phyloP scores from a whole-genome alignment of 2,329 filamentous ascomycete genomes.

The Aspergillus unguis region DNA sequence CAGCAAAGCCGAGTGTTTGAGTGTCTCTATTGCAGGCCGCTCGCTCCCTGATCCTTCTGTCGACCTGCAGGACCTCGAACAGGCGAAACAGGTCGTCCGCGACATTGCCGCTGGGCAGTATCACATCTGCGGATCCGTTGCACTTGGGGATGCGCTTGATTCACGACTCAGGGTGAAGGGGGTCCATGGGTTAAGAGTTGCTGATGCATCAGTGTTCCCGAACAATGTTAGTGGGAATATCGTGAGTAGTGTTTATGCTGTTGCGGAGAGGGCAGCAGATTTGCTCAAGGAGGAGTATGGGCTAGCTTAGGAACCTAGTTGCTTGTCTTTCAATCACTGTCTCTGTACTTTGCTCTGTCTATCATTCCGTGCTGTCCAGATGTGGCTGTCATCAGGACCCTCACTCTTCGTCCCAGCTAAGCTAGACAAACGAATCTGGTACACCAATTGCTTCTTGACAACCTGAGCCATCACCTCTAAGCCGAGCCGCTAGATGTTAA shows the following conservation, averaged over 20 bases:
- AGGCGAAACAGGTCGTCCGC: slow-evolving; percentile 15
- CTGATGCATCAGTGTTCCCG: slow-evolving; percentile 29
- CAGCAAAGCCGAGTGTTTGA: not conserved
- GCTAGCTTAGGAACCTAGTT: too few relatives aligned
- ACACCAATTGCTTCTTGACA: too few relatives aligned
- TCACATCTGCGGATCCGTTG: slow-evolving; percentile 25
- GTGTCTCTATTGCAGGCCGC: not conserved
- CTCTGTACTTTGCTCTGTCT: too few relatives aligned
- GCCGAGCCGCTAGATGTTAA: too few relatives aligned
- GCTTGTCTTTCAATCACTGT: too few relatives aligned
- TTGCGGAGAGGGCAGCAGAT: slow-evolving; percentile 34
- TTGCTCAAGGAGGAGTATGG: slow-evolving; percentile 28
- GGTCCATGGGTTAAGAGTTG: slow-evolving; percentile 24
- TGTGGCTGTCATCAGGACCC: too few relatives aligned
- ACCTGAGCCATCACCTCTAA: too few relatives aligned
- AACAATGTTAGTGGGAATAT: slow-evolving; percentile 30
- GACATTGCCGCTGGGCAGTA: slow-evolving; percentile 4
- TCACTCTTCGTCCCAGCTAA: too few relatives aligned
- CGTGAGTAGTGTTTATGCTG: slow-evolving; percentile 29
- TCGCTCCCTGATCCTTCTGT: slow-evolving; percentile 9
- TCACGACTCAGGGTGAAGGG: slow-evolving; percentile 27
- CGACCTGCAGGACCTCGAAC: slow-evolving; percentile 14
- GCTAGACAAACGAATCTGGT: too few relatives aligned
- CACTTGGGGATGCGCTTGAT: slow-evolving; percentile 32
- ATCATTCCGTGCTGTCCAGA: too few relatives aligned